Evolutionary conservation across 2,329 filamentous ascomycete genomes (phyloP).

Genomic region (Cryphonectria radicalis): DNA sequence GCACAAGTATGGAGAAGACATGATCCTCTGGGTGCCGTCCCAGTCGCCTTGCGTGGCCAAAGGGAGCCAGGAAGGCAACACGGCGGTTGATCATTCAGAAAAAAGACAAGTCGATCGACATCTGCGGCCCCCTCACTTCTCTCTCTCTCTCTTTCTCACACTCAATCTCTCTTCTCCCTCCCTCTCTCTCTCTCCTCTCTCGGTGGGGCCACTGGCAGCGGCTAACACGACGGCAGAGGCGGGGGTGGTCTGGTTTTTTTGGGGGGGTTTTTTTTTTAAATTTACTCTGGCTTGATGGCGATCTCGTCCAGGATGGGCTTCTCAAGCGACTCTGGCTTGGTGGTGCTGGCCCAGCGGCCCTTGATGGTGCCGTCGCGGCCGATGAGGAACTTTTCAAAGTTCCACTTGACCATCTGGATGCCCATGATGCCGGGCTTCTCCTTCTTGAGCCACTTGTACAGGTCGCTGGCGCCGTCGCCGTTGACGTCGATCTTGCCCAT

Average conservation of each 20-base stretch:
- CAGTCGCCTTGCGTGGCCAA: slow-evolving; percentile 11
- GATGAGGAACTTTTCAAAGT: slow-evolving; percentile 98
- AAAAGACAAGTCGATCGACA: not conserved
- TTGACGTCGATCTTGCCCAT: slow-evolving; percentile 95
- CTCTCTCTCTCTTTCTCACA: not conserved
- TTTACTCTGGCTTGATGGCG: slow-evolving; percentile 51
- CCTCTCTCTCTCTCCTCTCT: not conserved
- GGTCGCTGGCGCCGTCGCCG: slow-evolving; percentile 76
- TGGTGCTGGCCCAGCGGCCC: slow-evolving; percentile 83
- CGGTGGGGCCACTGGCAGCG: not conserved
- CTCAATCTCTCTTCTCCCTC: not conserved
- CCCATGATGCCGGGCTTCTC: slow-evolving; percentile 83
- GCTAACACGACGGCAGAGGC: not conserved
- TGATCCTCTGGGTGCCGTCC: slow-evolving; percentile 20
- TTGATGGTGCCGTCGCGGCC: slow-evolving; percentile 85
- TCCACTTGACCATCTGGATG: slow-evolving; percentile 95
- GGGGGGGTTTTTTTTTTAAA: no score
- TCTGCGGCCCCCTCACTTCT: not conserved
- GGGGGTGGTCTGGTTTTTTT: no score
- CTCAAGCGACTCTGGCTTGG: slow-evolving; percentile 83
- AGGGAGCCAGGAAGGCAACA: not conserved
- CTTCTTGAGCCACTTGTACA: slow-evolving; percentile 77
- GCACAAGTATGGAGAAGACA: not conserved
- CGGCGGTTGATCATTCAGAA: slow-evolving; percentile 1
- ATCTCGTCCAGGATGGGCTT: slow-evolving; percentile 76